phyloP scores from a whole-genome alignment of 163 green algal species.

The Prototheca cutis region DNA sequence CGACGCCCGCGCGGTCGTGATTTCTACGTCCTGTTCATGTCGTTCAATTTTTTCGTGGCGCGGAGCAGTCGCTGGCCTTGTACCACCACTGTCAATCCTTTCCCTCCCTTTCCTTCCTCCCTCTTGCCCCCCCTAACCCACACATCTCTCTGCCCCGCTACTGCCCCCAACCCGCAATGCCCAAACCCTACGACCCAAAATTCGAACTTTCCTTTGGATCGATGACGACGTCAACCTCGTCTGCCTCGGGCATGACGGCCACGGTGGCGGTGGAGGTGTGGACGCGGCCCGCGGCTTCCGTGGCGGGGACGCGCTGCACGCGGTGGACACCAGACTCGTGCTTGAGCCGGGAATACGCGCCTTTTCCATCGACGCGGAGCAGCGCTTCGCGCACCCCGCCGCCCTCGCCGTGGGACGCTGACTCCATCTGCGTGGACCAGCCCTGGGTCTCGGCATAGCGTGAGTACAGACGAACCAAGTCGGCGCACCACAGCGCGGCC shows the following conservation, averaged over 20 bases:
- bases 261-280: slow-evolving; percentile 88
- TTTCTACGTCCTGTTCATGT: slow-evolving; percentile 31
- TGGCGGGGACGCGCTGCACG: slow-evolving; percentile 82
- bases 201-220: slow-evolving; percentile 43
- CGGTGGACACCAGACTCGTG: slow-evolving; percentile 41
- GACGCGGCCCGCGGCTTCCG: slow-evolving; percentile 68
- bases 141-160: background rate
- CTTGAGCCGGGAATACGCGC: slow-evolving; percentile 40
- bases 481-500: slow-evolving; percentile 61
- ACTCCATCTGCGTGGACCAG: slow-evolving; percentile 72
- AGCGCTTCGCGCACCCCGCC: slow-evolving; percentile 78
- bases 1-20: slow-evolving; percentile 40
- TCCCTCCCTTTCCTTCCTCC: too few relatives aligned
- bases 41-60: too few relatives aligned
- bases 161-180: too few relatives aligned
- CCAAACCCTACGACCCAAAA: too few relatives aligned
- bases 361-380: slow-evolving; percentile 25
- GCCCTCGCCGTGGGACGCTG: slow-evolving; percentile 48
- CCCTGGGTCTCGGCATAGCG: slow-evolving; percentile 36
- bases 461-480: slow-evolving; percentile 72
- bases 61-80: too few relatives aligned
- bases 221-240: slow-evolving; percentile 61
- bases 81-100: too few relatives aligned
- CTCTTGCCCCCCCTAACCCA: too few relatives aligned
- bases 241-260: slow-evolving; percentile 73